phyloP scores from a whole-genome alignment of 352 stramenopile species.

The Globisporangium parvum region DNA sequence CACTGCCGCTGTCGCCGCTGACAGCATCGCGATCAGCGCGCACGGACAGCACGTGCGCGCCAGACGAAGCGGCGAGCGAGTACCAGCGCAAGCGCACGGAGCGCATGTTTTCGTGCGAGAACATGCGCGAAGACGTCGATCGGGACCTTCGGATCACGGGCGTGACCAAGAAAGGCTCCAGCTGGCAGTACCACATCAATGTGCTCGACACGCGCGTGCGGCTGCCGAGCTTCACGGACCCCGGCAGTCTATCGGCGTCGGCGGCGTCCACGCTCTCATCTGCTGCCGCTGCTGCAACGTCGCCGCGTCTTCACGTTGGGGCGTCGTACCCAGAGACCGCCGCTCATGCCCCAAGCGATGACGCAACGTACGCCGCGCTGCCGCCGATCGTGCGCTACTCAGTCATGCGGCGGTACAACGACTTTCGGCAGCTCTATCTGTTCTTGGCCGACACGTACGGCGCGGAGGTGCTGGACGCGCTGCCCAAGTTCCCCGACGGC shows the following conservation, averaged over 20 bases:
- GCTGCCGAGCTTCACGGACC: constrained; percentile 17
- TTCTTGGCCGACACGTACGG: constrained; percentile 49
- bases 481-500: constrained; percentile 67
- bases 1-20: not conserved
- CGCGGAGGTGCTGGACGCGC: constrained; percentile 28
- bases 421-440: constrained; percentile 63
- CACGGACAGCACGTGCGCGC: not conserved
- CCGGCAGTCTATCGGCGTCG: constrained; percentile 13
- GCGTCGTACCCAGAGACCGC: not conserved
- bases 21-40: not conserved
- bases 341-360: constrained; percentile 8
- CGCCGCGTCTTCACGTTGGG: not conserved
- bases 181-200: constrained; percentile 80
- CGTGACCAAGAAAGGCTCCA: constrained; percentile 52
- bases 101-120: constrained; percentile 19
- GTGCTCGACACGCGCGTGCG: constrained; percentile 56
- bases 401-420: constrained; percentile 72
- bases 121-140: constrained; percentile 21
- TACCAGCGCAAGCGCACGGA: constrained; percentile 15
- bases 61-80: not conserved
- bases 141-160: constrained; percentile 70
- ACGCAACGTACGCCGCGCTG: constrained; percentile 29
- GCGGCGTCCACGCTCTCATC: constrained; percentile 3
- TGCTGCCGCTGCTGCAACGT: constrained; percentile 3
- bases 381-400: constrained; percentile 74